phyloP scores from a whole-genome alignment of 805 yeast genomes.

The Starmera quercuum region DNA sequence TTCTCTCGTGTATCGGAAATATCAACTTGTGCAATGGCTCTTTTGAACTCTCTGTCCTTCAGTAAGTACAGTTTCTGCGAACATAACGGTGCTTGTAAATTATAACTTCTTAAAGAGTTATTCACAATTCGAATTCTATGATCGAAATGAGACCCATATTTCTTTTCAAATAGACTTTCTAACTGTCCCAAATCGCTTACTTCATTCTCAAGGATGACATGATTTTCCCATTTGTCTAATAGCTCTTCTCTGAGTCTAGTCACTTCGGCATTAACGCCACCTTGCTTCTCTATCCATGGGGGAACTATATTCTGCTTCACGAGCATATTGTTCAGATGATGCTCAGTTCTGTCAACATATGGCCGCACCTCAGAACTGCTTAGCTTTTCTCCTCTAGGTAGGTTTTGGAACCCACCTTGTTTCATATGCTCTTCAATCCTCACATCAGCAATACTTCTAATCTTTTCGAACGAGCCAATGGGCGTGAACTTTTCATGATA shows the following conservation, averaged over 20 bases:
- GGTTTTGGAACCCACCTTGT: constrained; percentile 59
- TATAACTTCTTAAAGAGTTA: constrained; percentile 46
- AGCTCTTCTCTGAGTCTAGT: constrained; percentile 37
- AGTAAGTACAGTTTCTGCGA: constrained; percentile 49
- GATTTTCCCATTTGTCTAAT: constrained; percentile 30
- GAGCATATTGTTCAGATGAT: constrained; percentile 71
- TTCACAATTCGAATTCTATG: constrained; percentile 34
- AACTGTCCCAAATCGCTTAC: background rate
- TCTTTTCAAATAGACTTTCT: constrained; percentile 8
- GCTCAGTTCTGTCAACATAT: constrained; percentile 62
- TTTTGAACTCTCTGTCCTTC: constrained; percentile 34
- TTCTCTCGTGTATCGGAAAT: constrained; percentile 5
- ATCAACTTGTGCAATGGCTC: constrained; percentile 28
- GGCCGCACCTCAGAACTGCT: constrained; percentile 38
- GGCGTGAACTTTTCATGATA: constrained; percentile 55
- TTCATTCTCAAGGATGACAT: constrained; percentile 4
- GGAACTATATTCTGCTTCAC: constrained; percentile 73
- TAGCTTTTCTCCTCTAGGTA: constrained; percentile 60
- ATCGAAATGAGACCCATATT: constrained; percentile 15
- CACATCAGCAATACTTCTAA: constrained; percentile 65
- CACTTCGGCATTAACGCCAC: constrained; percentile 43
- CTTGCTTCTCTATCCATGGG: constrained; percentile 85
- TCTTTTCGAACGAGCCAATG: constrained; percentile 30
- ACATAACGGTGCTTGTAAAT: constrained; percentile 54
- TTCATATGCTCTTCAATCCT: constrained; percentile 66